Conservation (phyloP, 805 yeast species). For the Naumovozyma castellii region DNA sequence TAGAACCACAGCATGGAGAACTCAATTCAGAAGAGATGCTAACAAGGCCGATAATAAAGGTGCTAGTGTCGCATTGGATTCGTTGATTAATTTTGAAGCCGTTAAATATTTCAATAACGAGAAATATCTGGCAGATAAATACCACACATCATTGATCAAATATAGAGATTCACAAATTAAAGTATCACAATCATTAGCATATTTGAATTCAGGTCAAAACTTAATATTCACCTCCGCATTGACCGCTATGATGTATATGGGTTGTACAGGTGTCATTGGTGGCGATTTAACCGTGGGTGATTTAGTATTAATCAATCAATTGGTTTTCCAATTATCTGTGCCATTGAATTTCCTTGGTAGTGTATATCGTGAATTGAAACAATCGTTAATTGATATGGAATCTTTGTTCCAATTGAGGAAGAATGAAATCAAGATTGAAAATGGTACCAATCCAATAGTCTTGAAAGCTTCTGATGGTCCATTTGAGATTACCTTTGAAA, state of each 20-base stretch:
- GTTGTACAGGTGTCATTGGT: conserved; percentile 81
- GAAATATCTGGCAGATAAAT: conserved; percentile 63
- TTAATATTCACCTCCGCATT: conserved; percentile 77
- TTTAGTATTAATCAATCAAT: conserved; percentile 84
- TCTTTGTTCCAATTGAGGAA: conserved; percentile 78
- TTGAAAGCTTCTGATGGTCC: conserved; percentile 35
- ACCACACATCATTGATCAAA: conserved; percentile 59
- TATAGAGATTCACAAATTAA: conserved; percentile 65
- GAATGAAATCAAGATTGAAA: conserved; percentile 56
- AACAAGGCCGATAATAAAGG: conserved; percentile 91
- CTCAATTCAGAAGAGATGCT: conserved; percentile 79
- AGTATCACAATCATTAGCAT: conserved; percentile 78
- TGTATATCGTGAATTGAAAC: conserved; percentile 90
- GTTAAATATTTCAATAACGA: conserved; percentile 94
- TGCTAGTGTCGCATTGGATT: conserved; percentile 90
- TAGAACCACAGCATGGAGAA: conserved; percentile 92
- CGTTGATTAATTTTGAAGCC: conserved; percentile 86
- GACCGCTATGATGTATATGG: conserved; percentile 97
- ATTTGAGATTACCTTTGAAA: conserved; percentile 79
- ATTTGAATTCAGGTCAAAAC: conserved; percentile 70
- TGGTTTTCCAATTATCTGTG: conserved; percentile 90
- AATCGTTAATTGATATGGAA: conserved; percentile 92
- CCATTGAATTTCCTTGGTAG: conserved; percentile 93
- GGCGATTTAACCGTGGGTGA: conserved; percentile 89
- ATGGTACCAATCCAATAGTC: conserved; percentile 40